Evolutionary conservation across 768 basidiomycete species (phyloP).

Genomic region (Tylopilus subfusipes): DNA sequence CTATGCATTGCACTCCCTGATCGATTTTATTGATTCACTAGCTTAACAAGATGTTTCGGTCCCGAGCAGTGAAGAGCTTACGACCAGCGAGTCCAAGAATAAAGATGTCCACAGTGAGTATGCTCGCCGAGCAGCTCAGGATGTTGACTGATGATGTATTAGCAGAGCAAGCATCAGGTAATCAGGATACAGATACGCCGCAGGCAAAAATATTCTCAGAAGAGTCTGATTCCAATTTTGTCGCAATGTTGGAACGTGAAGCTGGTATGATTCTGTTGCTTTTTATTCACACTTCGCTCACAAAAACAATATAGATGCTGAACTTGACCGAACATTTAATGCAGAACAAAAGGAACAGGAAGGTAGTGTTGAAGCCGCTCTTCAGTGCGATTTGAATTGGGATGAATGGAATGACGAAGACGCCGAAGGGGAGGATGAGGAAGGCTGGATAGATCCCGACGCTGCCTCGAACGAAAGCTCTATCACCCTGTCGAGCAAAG

Average conservation of each 20-base stretch:
- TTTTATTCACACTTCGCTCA: conserved; percentile 3
- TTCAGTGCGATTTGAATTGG: conserved; percentile 22
- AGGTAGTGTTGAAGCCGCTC: conserved; percentile 15
- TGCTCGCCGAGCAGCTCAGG: not conserved
- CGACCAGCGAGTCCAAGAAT: conserved; percentile 2
- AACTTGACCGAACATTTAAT: conserved; percentile 25
- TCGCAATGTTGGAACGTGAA: conserved; percentile 26
- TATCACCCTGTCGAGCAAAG: conserved; percentile 51
- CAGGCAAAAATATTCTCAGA: conserved; percentile 7
- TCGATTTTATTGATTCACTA: conserved; percentile 4
- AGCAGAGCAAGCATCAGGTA: conserved; percentile 9
- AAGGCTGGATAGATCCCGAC: conserved; percentile 46
- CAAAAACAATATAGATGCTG: conserved; percentile 17
- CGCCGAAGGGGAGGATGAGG: conserved; percentile 45
- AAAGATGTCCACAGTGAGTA: conserved; percentile 12
- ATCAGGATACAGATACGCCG: conserved; percentile 9
- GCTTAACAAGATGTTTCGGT: conserved; percentile 3
- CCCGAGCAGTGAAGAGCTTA: not conserved
- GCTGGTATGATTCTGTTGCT: conserved; percentile 23
- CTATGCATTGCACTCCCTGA: not conserved
- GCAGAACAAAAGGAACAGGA: conserved; percentile 15
- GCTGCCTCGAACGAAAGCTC: conserved; percentile 51
- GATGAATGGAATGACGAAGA: conserved; percentile 35
- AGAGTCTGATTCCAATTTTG: conserved; percentile 29
- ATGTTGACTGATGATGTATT: conserved; percentile 3